Evolutionary conservation across 177 flowering plant species (phyloP).

Genomic region (Telopea speciosissima): DNA sequence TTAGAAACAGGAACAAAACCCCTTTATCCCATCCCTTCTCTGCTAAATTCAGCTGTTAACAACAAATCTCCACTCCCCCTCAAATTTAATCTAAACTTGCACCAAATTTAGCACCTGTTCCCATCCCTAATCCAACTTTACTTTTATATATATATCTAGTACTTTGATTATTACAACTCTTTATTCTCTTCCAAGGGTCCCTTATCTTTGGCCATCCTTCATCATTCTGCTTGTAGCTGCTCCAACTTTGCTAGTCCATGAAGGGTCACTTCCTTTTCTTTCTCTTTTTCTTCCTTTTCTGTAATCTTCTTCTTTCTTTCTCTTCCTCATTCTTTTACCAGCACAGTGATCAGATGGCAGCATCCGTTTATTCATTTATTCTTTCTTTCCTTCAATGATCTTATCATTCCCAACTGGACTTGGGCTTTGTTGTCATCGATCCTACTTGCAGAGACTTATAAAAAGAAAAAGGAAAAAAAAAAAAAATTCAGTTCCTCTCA

Average conservation of each 20-base stretch:
- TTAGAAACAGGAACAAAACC: slow-evolving; percentile 25
- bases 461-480: not conserved
- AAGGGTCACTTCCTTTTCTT: slow-evolving; percentile 16
- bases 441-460: slow-evolving; percentile 1
- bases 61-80: slow-evolving; percentile 27
- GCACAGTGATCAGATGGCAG: not conserved
- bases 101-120: slow-evolving; percentile 58
- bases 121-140: slow-evolving; percentile 29
- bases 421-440: slow-evolving; percentile 12
- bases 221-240: slow-evolving; percentile 42
- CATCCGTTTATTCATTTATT: not conserved
- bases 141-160: not conserved
- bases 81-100: slow-evolving; percentile 18
- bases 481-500: not conserved
- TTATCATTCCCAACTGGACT: slow-evolving; percentile 34
- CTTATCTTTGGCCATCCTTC: slow-evolving; percentile 28
- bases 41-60: slow-evolving; percentile 24
- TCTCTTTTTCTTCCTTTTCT: slow-evolving; percentile 24
- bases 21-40: slow-evolving; percentile 12
- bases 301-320: slow-evolving; percentile 5
- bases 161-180: slow-evolving; percentile 18
- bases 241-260: slow-evolving; percentile 30
- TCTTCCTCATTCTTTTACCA: not conserved
- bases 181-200: slow-evolving; percentile 22
- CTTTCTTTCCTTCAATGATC: slow-evolving; percentile 15